A percentile compares a stretch with the other conserved stretches of the same genome.
Evolutionary conservation across 2,329 filamentous ascomycete species (phyloP).

Genomic region (Aspergillus flavus): DNA sequence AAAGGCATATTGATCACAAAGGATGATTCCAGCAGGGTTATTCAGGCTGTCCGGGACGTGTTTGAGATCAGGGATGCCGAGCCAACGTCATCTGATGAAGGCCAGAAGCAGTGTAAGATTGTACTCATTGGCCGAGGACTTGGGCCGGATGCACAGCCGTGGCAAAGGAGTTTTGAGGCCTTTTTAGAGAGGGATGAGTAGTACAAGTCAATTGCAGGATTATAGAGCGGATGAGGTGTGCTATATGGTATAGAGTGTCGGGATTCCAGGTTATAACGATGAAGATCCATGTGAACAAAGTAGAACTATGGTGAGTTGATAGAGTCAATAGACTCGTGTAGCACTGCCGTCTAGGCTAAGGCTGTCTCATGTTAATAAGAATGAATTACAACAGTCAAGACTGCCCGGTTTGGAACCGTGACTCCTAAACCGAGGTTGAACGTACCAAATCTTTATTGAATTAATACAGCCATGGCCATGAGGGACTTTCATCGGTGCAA

Average conservation of each 20-base stretch:
- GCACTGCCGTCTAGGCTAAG: neutral
- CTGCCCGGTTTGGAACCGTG: neutral
- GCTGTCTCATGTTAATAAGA: neutral
- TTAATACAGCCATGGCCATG: conserved; percentile 33
- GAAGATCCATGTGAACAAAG: neutral
- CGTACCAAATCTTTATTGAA: conserved; percentile 21
- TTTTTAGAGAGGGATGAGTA: conserved; percentile 23
- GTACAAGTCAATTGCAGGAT: conserved; percentile 6
- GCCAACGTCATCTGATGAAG: conserved; percentile 23
- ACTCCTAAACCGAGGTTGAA: conserved; percentile 11
- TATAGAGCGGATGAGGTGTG: neutral
- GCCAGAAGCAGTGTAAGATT: conserved; percentile 43
- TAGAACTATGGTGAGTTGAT: neutral
- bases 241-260: neutral
- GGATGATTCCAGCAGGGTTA: conserved; percentile 67
- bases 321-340: neutral
- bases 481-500: conserved; percentile 24
- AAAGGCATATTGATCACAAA: conserved; percentile 78
- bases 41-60: conserved; percentile 90
- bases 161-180: conserved; percentile 39
- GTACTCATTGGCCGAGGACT: conserved; percentile 52
- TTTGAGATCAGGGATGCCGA: conserved; percentile 80
- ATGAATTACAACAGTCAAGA: neutral
- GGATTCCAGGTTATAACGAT: neutral
- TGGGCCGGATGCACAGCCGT: conserved; percentile 33